These are phyloP conservation scores for Kazachstania sp. DNA, from an alignment of 1,139 yeast genomes.

Conservation along the genomic window DNA sequence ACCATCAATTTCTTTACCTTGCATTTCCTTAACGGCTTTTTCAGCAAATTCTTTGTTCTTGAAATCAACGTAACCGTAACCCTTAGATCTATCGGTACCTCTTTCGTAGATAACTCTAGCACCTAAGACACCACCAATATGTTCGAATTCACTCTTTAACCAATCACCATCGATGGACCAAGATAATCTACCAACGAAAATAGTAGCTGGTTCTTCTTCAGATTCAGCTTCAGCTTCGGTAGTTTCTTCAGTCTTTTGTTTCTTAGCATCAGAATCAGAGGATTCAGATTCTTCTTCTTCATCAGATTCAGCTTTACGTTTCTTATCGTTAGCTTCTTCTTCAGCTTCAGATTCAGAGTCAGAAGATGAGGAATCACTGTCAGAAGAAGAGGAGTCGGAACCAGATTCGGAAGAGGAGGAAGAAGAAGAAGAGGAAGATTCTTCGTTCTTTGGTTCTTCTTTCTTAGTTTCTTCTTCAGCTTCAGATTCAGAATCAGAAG, in stretches of 20 bases:
- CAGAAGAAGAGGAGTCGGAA: conserved; percentile 28
- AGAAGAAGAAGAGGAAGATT: conserved; percentile 22
- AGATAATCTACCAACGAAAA: conserved; percentile 93
- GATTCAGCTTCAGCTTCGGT: background rate
- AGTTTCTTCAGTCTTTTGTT: conserved; percentile 35
- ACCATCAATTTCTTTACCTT: conserved; percentile 93
- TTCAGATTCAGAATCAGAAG: conserved; percentile 14
- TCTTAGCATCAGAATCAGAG: conserved; percentile 30
- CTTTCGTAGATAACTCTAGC: conserved; percentile 95
- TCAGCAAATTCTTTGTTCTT: conserved; percentile 69
- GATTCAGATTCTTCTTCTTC: conserved; percentile 11
- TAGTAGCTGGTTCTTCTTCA: conserved; percentile 58
- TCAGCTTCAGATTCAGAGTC: conserved; percentile 8
- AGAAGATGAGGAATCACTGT: conserved; percentile 15
- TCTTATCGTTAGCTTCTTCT: conserved; percentile 27
- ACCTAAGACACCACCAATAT: conserved; percentile 66
- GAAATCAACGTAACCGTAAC: conserved; percentile 97
- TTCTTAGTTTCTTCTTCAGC: conserved; percentile 4
- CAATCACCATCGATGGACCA: conserved; percentile 96
- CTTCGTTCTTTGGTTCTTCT: conserved; percentile 6
- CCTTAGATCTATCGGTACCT: conserved; percentile 88
- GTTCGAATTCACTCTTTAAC: conserved; percentile 81
- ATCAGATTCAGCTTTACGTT: conserved; percentile 22
- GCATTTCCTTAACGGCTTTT: conserved; percentile 77
- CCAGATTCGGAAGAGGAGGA: conserved; percentile 9